A percentile compares a stretch with the other conserved stretches of the same genome.
These are phyloP conservation scores for Leptomonas pyrrhocoris DNA, from an alignment of 208 protist genomes.

Conservation along the genomic window DNA sequence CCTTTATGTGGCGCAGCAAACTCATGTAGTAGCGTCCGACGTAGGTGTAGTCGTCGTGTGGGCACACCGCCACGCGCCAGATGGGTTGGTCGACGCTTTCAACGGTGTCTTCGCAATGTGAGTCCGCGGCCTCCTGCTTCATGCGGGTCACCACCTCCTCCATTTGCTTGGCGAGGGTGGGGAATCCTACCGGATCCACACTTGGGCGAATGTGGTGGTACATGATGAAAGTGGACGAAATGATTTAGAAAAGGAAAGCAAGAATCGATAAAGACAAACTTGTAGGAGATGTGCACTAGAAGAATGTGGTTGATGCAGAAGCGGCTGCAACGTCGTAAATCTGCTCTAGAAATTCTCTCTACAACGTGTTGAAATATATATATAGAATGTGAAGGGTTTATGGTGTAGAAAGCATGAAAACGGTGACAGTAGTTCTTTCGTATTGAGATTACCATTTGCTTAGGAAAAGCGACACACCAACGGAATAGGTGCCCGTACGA, in stretches of 20 bases:
- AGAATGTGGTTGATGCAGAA: no score
- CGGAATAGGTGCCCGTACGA: no score
- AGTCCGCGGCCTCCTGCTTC: conserved; percentile 11
- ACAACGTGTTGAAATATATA: no score
- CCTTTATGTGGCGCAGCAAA: conserved; percentile 21
- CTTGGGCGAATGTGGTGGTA: conserved; percentile 7
- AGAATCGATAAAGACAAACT: conserved; percentile 4
- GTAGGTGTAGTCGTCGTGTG: conserved; percentile 36
- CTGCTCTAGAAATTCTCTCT: no score
- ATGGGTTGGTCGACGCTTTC: conserved; percentile 2
- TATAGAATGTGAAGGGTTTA: no score
- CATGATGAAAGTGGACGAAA: conserved; percentile 13
- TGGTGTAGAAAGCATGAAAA: no score
- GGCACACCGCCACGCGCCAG: conserved; percentile 33
- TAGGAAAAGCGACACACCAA: no score
- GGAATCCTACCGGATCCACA: conserved; percentile 31
- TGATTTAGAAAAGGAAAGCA: background rate
- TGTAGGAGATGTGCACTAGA: background rate
- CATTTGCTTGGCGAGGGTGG: conserved; percentile 30
- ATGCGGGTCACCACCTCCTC: conserved; percentile 21
- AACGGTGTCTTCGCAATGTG: conserved; percentile 11
- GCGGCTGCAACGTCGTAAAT: no score
- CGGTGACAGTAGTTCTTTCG: no score
- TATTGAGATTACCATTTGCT: no score
- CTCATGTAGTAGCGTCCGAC: conserved; percentile 26